Conservation (phyloP, 2,329 filamentous ascomycete species). For the Cladosporium sp. region DNA sequence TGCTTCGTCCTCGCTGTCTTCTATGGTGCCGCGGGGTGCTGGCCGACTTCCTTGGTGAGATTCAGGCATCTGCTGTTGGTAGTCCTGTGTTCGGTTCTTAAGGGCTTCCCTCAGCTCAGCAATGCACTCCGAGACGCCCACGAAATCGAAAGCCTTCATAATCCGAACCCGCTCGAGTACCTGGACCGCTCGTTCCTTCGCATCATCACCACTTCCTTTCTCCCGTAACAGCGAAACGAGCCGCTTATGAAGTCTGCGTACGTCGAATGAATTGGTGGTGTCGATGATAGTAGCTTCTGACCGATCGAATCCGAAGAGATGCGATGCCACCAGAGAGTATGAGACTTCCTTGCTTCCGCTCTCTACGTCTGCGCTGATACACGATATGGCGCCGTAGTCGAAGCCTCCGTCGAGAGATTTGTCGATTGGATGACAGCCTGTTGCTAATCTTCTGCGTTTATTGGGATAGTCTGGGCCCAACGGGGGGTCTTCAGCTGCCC, state of each 20-base stretch:
- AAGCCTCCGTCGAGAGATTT: conserved; percentile 35
- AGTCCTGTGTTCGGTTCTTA: conserved; percentile 3
- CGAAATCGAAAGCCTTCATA: conserved; percentile 48
- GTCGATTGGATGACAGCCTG: conserved; percentile 32
- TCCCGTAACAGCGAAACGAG: conserved; percentile 16
- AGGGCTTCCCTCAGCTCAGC: conserved; percentile 39
- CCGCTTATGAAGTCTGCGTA: conserved; percentile 34
- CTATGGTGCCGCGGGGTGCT: conserved; percentile 25
- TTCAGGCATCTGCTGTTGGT: not conserved
- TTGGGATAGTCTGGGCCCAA: not conserved
- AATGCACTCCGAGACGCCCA: conserved; percentile 44
- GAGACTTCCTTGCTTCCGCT: conserved; percentile 25
- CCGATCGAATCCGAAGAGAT: conserved; percentile 30
- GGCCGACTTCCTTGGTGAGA: not conserved
- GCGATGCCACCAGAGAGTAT: conserved; percentile 34
- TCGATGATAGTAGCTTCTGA: conserved; percentile 42
- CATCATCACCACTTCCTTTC: conserved; percentile 8
- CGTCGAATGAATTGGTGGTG: conserved; percentile 42
- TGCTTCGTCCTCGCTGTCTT: conserved; percentile 34
- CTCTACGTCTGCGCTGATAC: conserved; percentile 32
- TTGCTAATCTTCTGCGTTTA: conserved; percentile 17
- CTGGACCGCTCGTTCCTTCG: conserved; percentile 30
- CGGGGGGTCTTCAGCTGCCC: not conserved
- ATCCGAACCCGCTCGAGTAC: conserved; percentile 43
- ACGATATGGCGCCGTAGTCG: conserved; percentile 30